Evolutionary conservation across 805 yeast species (phyloP), one percentile per base, ranked within the genome.

Genomic region (Torulaspora maleeae): DNA sequence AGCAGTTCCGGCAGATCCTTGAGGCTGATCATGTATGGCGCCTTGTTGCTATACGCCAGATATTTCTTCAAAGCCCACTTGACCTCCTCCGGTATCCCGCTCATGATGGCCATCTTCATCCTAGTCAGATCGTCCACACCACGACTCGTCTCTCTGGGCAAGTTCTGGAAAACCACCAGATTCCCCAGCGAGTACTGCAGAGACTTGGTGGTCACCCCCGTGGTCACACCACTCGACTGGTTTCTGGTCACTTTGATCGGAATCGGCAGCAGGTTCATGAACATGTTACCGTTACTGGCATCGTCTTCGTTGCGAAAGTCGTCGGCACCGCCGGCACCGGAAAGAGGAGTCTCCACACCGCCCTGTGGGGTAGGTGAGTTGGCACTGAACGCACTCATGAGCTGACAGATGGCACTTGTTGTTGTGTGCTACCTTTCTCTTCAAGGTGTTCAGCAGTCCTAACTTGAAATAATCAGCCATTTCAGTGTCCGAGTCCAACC

Each of bases 41-140:
- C 71, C 40, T 73, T 73, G 59, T 72, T 75, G 24, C 67, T 64
- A 38, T 63, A 63, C 7, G 63, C 55, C 35, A 64, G 41, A 42
- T 62, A 62, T 48, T 63, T 77, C 38, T 76, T 72, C 45, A 86
- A 65, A 3, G 91, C 83, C 81, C 89, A 85, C 54, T 78, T 79
- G 19, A 83, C 73, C 60, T 88, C 96, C 27, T 75, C 73, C 13
- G 72, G 77, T 19, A 87, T 66, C 1, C 81, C 83, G 15, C 83
- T 76, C 48, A 74, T 72, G 48, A 88, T 73, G 3, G 93, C 80
- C 80, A 88, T 75, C 52, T 75, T 74, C 56, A 88, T 78, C 49
- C 96, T 74, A 10, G 76, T 74, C 51, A 82, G 64, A 43, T 79
- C 79, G 38, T 80, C 79, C 4, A 79, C 75, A 12, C 95, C 95